Conservation (phyloP, 768 basidiomycete genomes). For the Lactarius hengduanensis region DNA sequence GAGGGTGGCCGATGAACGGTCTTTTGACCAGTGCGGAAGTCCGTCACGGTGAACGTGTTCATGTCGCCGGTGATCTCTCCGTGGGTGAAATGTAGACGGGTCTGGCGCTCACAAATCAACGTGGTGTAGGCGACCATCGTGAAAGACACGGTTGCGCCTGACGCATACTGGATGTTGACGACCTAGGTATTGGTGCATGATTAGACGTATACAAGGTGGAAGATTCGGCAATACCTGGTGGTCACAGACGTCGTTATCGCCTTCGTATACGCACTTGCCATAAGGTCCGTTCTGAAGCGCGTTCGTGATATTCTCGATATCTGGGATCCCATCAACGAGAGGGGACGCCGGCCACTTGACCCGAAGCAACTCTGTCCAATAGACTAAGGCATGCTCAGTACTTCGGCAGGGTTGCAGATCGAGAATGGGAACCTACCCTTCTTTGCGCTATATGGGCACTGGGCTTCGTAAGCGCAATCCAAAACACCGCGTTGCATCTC, state of each 20-base stretch:
- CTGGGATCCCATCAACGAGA: constrained; percentile 77
- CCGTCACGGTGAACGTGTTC: constrained; percentile 67
- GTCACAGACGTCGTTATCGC: constrained; percentile 83
- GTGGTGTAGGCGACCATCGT: constrained; percentile 87
- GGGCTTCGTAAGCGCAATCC: constrained; percentile 67
- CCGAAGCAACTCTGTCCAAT: constrained; percentile 68
- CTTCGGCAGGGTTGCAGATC: neutral
- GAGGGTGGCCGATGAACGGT: constrained; percentile 48
- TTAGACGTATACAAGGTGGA: neutral
- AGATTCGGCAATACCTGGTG: constrained; percentile 52
- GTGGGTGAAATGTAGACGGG: constrained; percentile 79
- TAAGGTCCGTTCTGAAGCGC: constrained; percentile 73
- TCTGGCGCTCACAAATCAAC: constrained; percentile 79
- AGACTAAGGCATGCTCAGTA: constrained; percentile 48
- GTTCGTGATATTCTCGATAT: constrained; percentile 79
- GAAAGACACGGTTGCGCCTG: constrained; percentile 78
- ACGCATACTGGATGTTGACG: constrained; percentile 84
- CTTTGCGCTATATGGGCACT: constrained; percentile 87
- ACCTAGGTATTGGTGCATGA: constrained; percentile 43
- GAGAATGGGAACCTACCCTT: constrained; percentile 50
- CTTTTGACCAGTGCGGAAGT: constrained; percentile 60
- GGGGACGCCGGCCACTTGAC: constrained; percentile 62
- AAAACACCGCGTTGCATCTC: constrained; percentile 68
- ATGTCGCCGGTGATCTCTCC: constrained; percentile 91
- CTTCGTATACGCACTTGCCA: constrained; percentile 83